A percentile compares a stretch with the other conserved stretches of the same genome.
phyloP scores from a whole-genome alignment of 2,329 filamentous ascomycete genomes.

The Chrysoporthe puriensis region DNA sequence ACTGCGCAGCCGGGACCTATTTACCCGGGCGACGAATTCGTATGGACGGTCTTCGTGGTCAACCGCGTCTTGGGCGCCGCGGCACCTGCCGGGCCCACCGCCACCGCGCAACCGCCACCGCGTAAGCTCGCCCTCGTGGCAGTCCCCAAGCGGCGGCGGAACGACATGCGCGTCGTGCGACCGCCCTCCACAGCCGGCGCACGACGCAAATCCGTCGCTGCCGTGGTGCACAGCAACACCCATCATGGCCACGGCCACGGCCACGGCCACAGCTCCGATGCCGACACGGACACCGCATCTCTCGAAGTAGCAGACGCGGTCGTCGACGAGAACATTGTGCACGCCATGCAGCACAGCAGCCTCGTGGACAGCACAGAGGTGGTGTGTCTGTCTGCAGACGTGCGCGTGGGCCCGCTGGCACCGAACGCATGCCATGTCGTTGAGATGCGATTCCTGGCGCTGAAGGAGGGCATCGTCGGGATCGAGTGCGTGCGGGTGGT shows the following conservation, averaged over 20 bases:
- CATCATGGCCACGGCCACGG: conserved; percentile 6
- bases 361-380: conserved; percentile 67
- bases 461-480: conserved; percentile 68
- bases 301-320: conserved; percentile 64
- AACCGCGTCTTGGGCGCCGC: conserved; percentile 63
- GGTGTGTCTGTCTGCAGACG: conserved; percentile 75
- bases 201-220: conserved; percentile 36
- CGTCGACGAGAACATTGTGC: conserved; percentile 71
- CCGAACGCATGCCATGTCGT: conserved; percentile 75
- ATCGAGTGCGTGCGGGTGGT: conserved; percentile 74
- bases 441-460: conserved; percentile 72
- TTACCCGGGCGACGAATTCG: conserved; percentile 68
- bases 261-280: conserved; percentile 26
- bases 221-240: conserved; percentile 12
- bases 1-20: conserved; percentile 61
- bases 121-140: conserved; percentile 73
- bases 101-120: conserved; percentile 39
- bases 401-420: conserved; percentile 72
- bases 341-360: conserved; percentile 71
- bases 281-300: conserved; percentile 24
- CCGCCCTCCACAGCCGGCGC: conserved; percentile 57
- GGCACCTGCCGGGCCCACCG: conserved; percentile 17
- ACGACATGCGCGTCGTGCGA: conserved; percentile 56
- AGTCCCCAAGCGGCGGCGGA: conserved; percentile 66
- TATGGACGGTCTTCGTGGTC: conserved; percentile 75